Conservation (phyloP, 83 land plant species). For the Picea abies region DNA sequence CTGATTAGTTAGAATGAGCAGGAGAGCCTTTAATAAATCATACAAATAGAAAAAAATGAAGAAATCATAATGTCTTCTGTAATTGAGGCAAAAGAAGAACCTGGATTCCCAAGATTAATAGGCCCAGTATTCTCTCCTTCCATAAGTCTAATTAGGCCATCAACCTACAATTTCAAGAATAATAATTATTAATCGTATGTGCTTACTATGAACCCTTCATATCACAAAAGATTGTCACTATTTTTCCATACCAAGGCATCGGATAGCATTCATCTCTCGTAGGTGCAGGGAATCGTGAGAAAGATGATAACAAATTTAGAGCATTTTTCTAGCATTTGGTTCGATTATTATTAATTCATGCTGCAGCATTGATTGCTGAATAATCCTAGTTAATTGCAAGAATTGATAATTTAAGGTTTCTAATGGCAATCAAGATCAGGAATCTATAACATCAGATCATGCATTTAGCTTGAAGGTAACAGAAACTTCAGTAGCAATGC, state of each 20-base stretch:
- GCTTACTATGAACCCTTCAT: not conserved
- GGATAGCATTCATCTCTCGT: not conserved
- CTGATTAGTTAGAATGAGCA: not conserved
- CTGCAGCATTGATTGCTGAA: too few species aligned
- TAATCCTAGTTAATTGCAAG: too few species aligned
- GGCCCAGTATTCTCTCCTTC: slow-evolving; percentile 42
- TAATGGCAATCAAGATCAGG: not conserved
- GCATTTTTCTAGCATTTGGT: too few species aligned
- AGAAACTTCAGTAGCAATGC: not conserved
- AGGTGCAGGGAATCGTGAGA: too few species aligned
- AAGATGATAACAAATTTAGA: too few species aligned
- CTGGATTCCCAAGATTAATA: slow-evolving; percentile 47
- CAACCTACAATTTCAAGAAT: slow-evolving; percentile 22
- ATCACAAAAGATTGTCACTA: not conserved
- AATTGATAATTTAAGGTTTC: not conserved
- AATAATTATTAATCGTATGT: not conserved
- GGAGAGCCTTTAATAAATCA: not conserved
- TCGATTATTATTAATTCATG: too few species aligned
- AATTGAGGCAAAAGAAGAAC: slow-evolving; percentile 7
- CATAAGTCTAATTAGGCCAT: slow-evolving; percentile 39
- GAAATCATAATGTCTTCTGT: not conserved
- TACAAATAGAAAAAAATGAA: not conserved
- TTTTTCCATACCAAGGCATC: not conserved
- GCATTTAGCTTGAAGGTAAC: not conserved
- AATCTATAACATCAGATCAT: slow-evolving; percentile 1